Base-by-base conservation (phyloP, 176 grass and related monocot species). In the Poa pratensis region DNA sequence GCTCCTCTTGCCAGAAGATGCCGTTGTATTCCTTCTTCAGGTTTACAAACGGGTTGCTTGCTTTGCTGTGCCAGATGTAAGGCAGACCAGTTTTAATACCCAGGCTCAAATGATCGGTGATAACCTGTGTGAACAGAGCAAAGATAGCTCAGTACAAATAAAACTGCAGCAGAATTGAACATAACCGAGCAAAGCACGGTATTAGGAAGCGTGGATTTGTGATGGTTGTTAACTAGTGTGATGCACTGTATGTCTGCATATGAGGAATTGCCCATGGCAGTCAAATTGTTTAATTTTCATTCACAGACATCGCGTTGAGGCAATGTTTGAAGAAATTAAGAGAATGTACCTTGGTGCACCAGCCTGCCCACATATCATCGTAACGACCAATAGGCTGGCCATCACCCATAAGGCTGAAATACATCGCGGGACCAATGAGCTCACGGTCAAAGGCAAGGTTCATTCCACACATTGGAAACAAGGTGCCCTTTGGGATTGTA, bases 381-480 rank as follows among this genome's bases (percentile, higher is more conserved):
- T 94, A 94, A 48, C 92, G 92, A 39, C 89, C 89, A 79, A 94
- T 91, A 69, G 92, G 92, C 80, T 94, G 92, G 58, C 86, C 89
- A 78, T 94, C 89, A 78, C 92, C 92, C 92, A 91, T 94, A 75
- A 94, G 92, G 77, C 92, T 89, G 0, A 94, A 94, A 73, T 94
- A 94, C 92, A 94, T 94, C 1, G 92, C 92, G 84, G 92, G 89
- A 70, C 92, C 92, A 84, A 94, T 94, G 71, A 94, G 86, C 71
- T 94, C 92, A 75, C 92, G 92, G 49, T 94, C 79, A 68, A 94
- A 94, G 1, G 92, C 92, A 73, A 94, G 86, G 78, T 94, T 94
- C 92, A 94, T 94, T 83, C 92, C 92, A 42, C 92, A 94, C 92
- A 94, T 91, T 0, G 92, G 92, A 77, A 94, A 94, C 50, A 94